phyloP scores from a whole-genome alignment of 495 filamentous ascomycete genomes.

The Hypoxylon cercidicola region DNA sequence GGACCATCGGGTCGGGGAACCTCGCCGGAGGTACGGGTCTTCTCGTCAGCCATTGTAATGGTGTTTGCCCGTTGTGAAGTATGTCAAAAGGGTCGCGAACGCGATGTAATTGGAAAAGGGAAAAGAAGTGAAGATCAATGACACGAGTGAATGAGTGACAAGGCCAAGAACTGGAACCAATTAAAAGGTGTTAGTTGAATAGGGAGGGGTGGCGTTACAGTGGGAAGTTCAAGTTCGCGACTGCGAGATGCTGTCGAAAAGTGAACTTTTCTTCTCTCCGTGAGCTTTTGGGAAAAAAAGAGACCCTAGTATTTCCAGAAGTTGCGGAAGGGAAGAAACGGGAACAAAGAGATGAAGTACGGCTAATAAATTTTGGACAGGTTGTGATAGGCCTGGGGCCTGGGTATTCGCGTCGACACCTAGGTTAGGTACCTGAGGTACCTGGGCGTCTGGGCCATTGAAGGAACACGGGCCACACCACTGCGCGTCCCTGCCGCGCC shows the following conservation, averaged over 20 bases:
- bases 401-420: slow-evolving; percentile 29
- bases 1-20: slow-evolving; percentile 66
- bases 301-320: background rate
- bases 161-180: slow-evolving; percentile 43
- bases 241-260: slow-evolving; percentile 7
- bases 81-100: slow-evolving; percentile 16
- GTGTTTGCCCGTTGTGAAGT: slow-evolving; percentile 24
- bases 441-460: no score
- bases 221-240: slow-evolving; percentile 12
- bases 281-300: slow-evolving; percentile 31
- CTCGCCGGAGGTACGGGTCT: slow-evolving; percentile 82
- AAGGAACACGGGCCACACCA: slow-evolving; percentile 39
- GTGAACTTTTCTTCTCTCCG: slow-evolving; percentile 31
- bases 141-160: slow-evolving; percentile 41
- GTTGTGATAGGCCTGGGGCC: slow-evolving; percentile 12
- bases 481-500: background rate
- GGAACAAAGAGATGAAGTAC: slow-evolving; percentile 21
- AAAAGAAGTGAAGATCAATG: slow-evolving; percentile 41
- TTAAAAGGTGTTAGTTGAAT: slow-evolving; percentile 33
- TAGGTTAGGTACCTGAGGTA: background rate
- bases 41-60: slow-evolving; percentile 72
- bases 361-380: slow-evolving; percentile 43
- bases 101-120: slow-evolving; percentile 60
- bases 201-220: slow-evolving; percentile 23
- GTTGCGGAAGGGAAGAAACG: slow-evolving; percentile 17